A percentile compares a stretch with the other conserved stretches of the same genome.
These are phyloP conservation scores for Hypoxylon sp. DNA, from an alignment of 2,329 filamentous ascomycete species.

Conservation along the genomic window DNA sequence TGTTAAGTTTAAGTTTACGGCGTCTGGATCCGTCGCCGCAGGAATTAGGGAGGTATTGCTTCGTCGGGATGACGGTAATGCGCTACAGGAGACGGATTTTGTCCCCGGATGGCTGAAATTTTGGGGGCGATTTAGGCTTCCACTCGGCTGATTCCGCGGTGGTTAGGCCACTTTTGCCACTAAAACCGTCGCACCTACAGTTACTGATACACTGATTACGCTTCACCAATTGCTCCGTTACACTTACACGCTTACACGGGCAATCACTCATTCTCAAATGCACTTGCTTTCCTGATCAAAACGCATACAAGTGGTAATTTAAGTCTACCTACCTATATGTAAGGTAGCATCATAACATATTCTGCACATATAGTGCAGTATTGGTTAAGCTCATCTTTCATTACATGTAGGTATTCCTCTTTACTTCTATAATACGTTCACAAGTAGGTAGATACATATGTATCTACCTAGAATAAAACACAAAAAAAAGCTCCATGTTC, in stretches of 20 bases:
- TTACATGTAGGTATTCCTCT: too few species aligned
- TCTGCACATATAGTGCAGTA: too few species aligned
- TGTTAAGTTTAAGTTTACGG: constrained; percentile 38
- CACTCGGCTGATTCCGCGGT: constrained; percentile 30
- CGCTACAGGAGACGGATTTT: constrained; percentile 9
- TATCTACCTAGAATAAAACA: too few species aligned
- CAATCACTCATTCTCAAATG: constrained; percentile 32
- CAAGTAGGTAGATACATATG: too few species aligned
- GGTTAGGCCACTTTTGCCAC: constrained; percentile 29
- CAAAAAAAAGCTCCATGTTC: too few species aligned
- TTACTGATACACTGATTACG: constrained; percentile 20
- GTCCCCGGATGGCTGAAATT: constrained; percentile 12
- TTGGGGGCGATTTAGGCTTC: constrained; percentile 22
- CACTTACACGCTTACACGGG: too few species aligned
- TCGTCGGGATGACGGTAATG: constrained; percentile 24
- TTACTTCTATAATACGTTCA: too few species aligned
- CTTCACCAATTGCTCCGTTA: constrained; percentile 32
- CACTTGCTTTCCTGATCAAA: constrained; percentile 11
- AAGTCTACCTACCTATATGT: too few species aligned
- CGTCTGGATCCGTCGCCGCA: constrained; percentile 25
- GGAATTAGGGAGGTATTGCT: constrained; percentile 15
- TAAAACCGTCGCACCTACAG: constrained; percentile 8
- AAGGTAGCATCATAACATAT: too few species aligned
- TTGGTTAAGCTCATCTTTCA: neutral
- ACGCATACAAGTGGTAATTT: neutral